Percentiles rank a stretch among this genome's conserved stretches.
Evolutionary conservation across 106 monocot species (phyloP).

Genomic region (Platanthera zijinensis): DNA sequence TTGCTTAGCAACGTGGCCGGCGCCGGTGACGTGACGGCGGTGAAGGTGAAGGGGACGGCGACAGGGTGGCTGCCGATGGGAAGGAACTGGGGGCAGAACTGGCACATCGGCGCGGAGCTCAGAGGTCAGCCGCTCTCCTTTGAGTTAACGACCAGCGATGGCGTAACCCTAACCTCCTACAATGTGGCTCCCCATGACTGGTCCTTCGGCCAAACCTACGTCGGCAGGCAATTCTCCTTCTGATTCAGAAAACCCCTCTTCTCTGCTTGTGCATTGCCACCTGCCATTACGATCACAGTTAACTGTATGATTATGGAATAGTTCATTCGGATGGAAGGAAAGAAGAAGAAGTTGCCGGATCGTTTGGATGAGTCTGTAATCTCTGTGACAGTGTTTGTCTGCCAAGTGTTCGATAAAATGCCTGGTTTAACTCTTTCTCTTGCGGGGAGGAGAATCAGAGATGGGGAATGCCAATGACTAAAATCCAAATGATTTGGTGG

Average conservation of each 20-base stretch:
- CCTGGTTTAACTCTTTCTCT: no score
- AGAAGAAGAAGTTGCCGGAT: not conserved
- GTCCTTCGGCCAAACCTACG: slow-evolving; percentile 60
- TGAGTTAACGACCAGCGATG: slow-evolving; percentile 75
- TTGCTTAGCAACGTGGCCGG: slow-evolving; percentile 87
- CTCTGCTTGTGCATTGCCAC: not conserved
- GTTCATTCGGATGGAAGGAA: not conserved
- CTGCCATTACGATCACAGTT: not conserved
- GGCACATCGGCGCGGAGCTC: slow-evolving; percentile 83
- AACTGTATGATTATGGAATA: not conserved
- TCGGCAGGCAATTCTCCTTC: slow-evolving; percentile 80
- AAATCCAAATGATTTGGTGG: slow-evolving; percentile 2
- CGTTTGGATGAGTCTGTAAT: not conserved
- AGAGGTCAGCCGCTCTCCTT: slow-evolving; percentile 77
- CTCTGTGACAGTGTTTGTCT: not conserved
- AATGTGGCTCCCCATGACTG: slow-evolving; percentile 75
- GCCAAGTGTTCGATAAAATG: slow-evolving; percentile 5
- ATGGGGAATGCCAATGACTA: not conserved
- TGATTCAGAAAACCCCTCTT: slow-evolving; percentile 9
- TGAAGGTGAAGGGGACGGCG: slow-evolving; percentile 74
- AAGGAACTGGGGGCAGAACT: slow-evolving; percentile 88
- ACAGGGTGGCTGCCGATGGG: slow-evolving; percentile 92
- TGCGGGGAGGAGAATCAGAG: not conserved
- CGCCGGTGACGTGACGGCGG: slow-evolving; percentile 68
- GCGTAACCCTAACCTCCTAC: slow-evolving; percentile 55